Evolutionary conservation across 192 early-diverging fungal species (phyloP).

Genomic region (Coemansia sp.): DNA sequence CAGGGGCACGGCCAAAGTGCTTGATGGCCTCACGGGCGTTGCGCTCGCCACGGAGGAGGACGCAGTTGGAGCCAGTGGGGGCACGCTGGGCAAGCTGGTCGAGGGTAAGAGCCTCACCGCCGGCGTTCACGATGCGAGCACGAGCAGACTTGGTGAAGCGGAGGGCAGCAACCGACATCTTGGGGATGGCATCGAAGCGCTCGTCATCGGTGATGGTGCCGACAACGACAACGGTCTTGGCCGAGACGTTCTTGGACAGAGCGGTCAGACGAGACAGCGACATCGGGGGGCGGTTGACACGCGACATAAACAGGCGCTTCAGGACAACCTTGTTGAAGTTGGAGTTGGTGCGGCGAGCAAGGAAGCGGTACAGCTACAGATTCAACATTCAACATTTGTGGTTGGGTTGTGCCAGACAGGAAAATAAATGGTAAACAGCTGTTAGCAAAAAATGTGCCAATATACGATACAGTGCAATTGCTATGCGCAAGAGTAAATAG

Average conservation of each 20-base stretch:
- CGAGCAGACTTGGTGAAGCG: constrained; percentile 94
- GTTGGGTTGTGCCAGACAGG: too few species aligned
- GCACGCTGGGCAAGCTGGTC: constrained; percentile 99
- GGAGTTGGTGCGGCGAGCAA: constrained; percentile 97
- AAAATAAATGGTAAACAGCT: too few species aligned
- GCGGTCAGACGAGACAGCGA: constrained; percentile 83
- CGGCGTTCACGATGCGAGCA: constrained; percentile 97
- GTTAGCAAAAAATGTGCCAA: neutral
- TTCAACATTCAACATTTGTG: too few species aligned
- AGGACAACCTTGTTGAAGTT: constrained; percentile 99
- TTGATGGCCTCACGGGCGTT: constrained; percentile 96
- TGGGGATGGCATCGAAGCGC: constrained; percentile 88
- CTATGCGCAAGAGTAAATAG: too few species aligned
- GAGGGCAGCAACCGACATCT: constrained; percentile 94
- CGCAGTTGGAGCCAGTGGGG: constrained; percentile 91
- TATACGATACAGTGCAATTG: neutral
- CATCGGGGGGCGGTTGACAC: constrained; percentile 93
- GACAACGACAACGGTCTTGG: constrained; percentile 92
- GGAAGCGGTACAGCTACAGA: constrained; percentile 96
- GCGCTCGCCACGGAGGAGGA: constrained; percentile 94
- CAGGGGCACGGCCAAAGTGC: constrained; percentile 90
- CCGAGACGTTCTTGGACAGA: constrained; percentile 71
- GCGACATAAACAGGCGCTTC: constrained; percentile 98
- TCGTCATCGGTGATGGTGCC: constrained; percentile 97
- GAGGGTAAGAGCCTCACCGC: constrained; percentile 97